A percentile compares a stretch with the other conserved stretches of the same genome.
These are phyloP conservation scores for Skeletonema marinoi DNA, from an alignment of 108 stramenopile genomes.

Conservation along the genomic window DNA sequence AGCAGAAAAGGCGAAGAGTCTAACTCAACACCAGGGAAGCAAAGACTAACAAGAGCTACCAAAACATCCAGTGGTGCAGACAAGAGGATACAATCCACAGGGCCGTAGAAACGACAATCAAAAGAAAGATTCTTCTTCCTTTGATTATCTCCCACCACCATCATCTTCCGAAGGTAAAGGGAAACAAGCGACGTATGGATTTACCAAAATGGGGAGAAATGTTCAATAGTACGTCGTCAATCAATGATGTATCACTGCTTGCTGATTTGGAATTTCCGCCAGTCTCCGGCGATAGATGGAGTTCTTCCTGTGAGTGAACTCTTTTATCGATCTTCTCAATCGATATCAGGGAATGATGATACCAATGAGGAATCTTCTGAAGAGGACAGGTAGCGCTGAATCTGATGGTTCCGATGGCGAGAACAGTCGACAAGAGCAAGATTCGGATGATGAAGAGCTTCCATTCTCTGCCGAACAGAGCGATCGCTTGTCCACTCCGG, in stretches of 20 bases:
- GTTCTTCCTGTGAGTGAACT: conserved; percentile 80
- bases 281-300: conserved; percentile 57
- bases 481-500: conserved; percentile 40
- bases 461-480: conserved; percentile 55
- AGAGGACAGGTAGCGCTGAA: not conserved
- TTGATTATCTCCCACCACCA: conserved; percentile 29
- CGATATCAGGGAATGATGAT: conserved; percentile 10
- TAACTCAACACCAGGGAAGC: not conserved
- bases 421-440: not conserved
- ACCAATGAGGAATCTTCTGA: not conserved
- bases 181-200: not conserved
- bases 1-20: not conserved
- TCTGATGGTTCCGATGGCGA: not conserved
- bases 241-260: conserved; percentile 3
- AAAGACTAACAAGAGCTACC: not conserved
- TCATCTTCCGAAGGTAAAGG: conserved; percentile 1
- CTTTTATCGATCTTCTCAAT: conserved; percentile 71
- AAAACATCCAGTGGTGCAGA: not conserved
- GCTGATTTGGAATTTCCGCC: conserved; percentile 3
- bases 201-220: conserved; percentile 26
- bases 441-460: conserved; percentile 49
- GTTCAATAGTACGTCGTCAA: conserved; percentile 7
- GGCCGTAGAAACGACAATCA: not conserved
- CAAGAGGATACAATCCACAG: not conserved
- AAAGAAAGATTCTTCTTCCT: not conserved